Evolutionary conservation across 331 rosid genomes (phyloP).

Genomic region (Prunus yedoensis): DNA sequence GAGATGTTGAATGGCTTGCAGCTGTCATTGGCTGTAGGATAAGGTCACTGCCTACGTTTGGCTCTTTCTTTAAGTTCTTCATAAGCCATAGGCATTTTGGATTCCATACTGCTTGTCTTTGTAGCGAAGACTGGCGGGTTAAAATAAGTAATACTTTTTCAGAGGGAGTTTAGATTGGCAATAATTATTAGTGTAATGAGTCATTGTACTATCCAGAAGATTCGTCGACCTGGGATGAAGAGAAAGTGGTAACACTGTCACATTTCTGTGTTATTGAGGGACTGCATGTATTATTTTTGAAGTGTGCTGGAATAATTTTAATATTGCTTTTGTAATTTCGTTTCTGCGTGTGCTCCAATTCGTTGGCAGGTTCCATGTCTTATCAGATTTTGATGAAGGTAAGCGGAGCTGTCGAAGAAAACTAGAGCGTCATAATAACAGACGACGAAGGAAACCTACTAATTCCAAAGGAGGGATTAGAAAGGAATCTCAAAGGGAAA

Average conservation of each 20-base stretch:
- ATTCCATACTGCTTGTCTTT: background rate
- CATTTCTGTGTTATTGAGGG: background rate
- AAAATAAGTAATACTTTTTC: background rate
- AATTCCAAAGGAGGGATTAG: slow-evolving; percentile 35
- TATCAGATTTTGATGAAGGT: slow-evolving; percentile 92
- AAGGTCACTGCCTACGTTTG: background rate
- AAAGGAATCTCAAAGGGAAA: slow-evolving; percentile 46
- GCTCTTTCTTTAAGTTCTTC: background rate
- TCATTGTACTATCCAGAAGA: background rate
- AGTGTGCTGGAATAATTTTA: background rate
- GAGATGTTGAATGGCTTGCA: background rate
- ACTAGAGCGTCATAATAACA: slow-evolving; percentile 85
- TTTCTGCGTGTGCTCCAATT: slow-evolving; percentile 17
- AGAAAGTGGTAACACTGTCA: background rate
- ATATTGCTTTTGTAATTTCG: background rate
- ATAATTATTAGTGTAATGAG: background rate
- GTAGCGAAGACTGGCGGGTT: background rate
- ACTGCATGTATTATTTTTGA: background rate
- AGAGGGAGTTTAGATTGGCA: background rate
- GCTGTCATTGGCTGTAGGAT: background rate
- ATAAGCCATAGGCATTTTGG: background rate
- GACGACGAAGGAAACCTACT: slow-evolving; percentile 73
- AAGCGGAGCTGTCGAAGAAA: slow-evolving; percentile 95
- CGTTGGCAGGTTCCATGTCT: slow-evolving; percentile 72
- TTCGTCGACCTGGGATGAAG: background rate